Base-by-base conservation (phyloP, 306 rosid species). In the Citrullus amarus region DNA sequence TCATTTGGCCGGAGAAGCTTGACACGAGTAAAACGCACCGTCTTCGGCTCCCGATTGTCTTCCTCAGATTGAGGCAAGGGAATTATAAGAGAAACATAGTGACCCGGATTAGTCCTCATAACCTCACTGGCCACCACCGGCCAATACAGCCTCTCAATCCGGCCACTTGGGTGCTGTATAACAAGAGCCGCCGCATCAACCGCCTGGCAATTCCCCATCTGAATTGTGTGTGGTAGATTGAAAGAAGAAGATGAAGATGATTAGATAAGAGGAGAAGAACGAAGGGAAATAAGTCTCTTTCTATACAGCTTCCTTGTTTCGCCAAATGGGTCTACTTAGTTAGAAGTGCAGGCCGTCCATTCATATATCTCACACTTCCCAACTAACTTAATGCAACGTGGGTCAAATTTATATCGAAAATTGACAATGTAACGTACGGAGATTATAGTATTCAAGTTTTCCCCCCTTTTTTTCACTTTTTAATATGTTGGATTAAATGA, bases 131-230 rank as follows among this genome's bases (percentile, higher is more conserved):
- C 98, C 38, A 83, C 79, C 4, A 90, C 80, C 18, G 96, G 72
- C 93, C 98, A 90, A 79, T 90, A 96, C 73, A 90, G 30, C 80
- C 97, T 91, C 81, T 92, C 99, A 55, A 91, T 86, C 89, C 84
- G 91, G 83, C 99, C 99, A 87, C 83, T 71, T 6, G 99, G 98
- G 68, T 96, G 99, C 48, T 91, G 98, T 82, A 96, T 91, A 83
- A 93, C 99, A 43, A 96, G 90, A 12, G 97, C 99, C 20, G 99
- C 98, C n/a, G 97, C 97, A 77, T 96, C 99, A 38, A 96, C 90
- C 56, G 98, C 98, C 78, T 96, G 99, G 30, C 99, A 96, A 75
- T 96, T 96, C 72, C 99, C 99, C 99, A 96, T 95, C 20, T 17
- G 66, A 30, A 15, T 28, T 36, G 39, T 76, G 41, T 18, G 3